Evolutionary conservation across 208 protist genomes (phyloP).

Genomic region (Crithidia acanthocephali): DNA sequence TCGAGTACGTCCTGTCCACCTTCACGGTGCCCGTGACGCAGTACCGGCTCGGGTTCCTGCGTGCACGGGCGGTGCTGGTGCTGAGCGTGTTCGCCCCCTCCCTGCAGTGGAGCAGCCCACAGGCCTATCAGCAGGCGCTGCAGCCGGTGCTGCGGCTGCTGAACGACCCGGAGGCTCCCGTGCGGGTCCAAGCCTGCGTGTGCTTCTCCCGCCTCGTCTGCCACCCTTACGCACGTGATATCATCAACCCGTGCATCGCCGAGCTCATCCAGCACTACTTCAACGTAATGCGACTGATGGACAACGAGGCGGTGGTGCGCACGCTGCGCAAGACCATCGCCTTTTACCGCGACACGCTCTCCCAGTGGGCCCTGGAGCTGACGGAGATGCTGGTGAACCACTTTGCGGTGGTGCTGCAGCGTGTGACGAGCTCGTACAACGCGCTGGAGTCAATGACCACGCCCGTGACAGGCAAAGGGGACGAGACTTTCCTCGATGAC

Average conservation of each 20-base stretch:
- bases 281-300: slow-evolving; percentile 87
- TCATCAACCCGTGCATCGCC: slow-evolving; percentile 87
- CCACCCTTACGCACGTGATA: slow-evolving; percentile 60
- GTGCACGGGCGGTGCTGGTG: slow-evolving; percentile 80
- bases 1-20: slow-evolving; percentile 82
- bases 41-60: slow-evolving; percentile 82
- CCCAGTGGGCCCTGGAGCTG: slow-evolving; percentile 86
- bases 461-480: background rate
- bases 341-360: slow-evolving; percentile 85
- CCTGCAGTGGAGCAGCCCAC: slow-evolving; percentile 74
- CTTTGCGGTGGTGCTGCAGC: slow-evolving; percentile 66
- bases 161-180: slow-evolving; percentile 82
- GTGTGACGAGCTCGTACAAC: slow-evolving; percentile 55
- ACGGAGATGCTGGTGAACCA: slow-evolving; percentile 84
- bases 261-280: slow-evolving; percentile 93
- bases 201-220: slow-evolving; percentile 86
- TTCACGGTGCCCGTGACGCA: slow-evolving; percentile 77
- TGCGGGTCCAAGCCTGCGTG: slow-evolving; percentile 88
- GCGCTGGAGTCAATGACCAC: slow-evolving; percentile 35
- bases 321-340: slow-evolving; percentile 90
- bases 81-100: slow-evolving; percentile 66
- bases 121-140: slow-evolving; percentile 66
- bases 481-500: slow-evolving; percentile 41
- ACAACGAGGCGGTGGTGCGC: slow-evolving; percentile 90
- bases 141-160: slow-evolving; percentile 72